Percentiles rank a stretch among this genome's conserved stretches.
Conservation (phyloP, 108 stramenopile species). For the Ochromonas danica region DNA sequence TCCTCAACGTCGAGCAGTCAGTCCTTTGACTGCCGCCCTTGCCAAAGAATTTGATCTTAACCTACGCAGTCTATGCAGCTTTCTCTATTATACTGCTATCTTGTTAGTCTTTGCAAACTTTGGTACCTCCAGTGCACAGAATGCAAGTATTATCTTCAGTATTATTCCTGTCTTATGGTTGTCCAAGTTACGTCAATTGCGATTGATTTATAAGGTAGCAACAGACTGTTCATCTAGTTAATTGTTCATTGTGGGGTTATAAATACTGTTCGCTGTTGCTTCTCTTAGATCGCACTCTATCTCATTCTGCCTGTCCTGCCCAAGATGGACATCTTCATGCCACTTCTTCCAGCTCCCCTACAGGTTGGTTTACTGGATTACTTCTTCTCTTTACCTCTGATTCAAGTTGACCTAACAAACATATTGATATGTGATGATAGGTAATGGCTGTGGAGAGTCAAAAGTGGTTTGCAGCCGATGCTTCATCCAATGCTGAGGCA, state of each 20-base stretch:
- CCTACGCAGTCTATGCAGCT: neutral
- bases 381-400: neutral
- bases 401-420: neutral
- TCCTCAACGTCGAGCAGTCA: neutral
- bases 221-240: neutral
- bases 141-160: neutral
- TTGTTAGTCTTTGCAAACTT: neutral
- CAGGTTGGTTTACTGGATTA: neutral
- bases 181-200: neutral
- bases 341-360: neutral
- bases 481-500: neutral
- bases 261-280: too few species aligned
- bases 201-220: conserved; percentile 3
- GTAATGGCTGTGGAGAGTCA: neutral
- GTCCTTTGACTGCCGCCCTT: neutral
- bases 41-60: neutral
- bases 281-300: neutral
- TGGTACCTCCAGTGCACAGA: neutral
- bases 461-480: neutral
- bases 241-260: too few species aligned
- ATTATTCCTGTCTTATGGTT: neutral
- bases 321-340: neutral
- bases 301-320: neutral
- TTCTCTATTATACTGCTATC: neutral
- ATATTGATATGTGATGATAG: neutral